Conservation (phyloP, 2,329 filamentous ascomycete species). For the Pyricularia pennisetigena region DNA sequence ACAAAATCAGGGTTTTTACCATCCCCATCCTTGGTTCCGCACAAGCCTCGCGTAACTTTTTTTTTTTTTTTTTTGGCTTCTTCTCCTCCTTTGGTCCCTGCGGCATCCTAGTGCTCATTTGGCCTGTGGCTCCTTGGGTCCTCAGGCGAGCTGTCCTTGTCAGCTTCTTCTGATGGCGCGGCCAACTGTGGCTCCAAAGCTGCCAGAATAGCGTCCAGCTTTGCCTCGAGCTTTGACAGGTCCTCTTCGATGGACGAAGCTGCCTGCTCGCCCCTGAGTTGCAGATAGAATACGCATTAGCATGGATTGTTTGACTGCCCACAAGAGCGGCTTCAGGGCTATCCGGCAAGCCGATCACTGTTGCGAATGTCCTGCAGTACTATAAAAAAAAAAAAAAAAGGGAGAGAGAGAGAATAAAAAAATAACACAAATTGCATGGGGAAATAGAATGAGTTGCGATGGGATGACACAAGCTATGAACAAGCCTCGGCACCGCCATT, state of each 20-base stretch:
- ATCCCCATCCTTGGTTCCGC: neutral
- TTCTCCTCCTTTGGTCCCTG: neutral
- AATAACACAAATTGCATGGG: neutral
- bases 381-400: neutral
- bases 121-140: neutral
- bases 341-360: neutral
- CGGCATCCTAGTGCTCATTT: neutral
- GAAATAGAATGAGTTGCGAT: neutral
- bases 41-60: neutral
- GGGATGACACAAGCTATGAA: neutral
- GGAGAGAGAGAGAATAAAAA: no score
- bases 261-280: constrained; percentile 40
- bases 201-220: constrained; percentile 44
- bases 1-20: neutral
- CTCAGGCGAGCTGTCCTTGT: neutral
- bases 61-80: neutral
- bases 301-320: neutral
- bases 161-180: neutral
- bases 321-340: no score
- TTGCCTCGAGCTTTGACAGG: constrained; percentile 40
- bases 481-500: neutral
- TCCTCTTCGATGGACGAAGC: constrained; percentile 42
- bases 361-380: neutral
- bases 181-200: constrained; percentile 28
- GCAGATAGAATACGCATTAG: neutral